These are phyloP conservation scores for Lactarius hengduanensis DNA, from an alignment of 768 basidiomycete species.

Conservation along the genomic window DNA sequence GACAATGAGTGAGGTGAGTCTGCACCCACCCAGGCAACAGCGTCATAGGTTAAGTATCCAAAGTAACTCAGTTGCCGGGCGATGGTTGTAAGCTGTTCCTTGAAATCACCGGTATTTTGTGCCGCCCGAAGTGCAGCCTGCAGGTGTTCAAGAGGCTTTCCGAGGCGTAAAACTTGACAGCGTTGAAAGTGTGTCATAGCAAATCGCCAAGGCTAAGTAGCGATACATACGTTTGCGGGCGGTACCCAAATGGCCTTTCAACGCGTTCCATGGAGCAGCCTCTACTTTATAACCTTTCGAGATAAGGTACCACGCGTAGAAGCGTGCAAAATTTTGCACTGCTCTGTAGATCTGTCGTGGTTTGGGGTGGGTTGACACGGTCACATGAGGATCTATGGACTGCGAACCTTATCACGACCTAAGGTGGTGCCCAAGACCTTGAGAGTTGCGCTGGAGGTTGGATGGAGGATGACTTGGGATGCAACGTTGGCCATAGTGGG, in stretches of 20 bases:
- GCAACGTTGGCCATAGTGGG: constrained; percentile 45
- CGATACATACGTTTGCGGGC: constrained; percentile 71
- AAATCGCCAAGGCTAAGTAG: background rate
- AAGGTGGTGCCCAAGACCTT: constrained; percentile 78
- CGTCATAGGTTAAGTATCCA: constrained; percentile 81
- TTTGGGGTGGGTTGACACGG: background rate
- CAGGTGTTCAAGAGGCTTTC: constrained; percentile 91
- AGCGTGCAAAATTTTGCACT: constrained; percentile 86
- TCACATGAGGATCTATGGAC: constrained; percentile 3
- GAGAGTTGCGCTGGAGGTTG: constrained; percentile 69
- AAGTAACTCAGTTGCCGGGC: constrained; percentile 87
- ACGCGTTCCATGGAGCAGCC: constrained; percentile 74
- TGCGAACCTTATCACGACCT: constrained; percentile 84
- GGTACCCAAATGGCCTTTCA: constrained; percentile 82
- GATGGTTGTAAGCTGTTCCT: constrained; percentile 77
- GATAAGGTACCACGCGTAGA: constrained; percentile 81
- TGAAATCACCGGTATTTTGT: constrained; percentile 49
- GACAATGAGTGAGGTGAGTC: background rate
- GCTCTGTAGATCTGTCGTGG: constrained; percentile 74
- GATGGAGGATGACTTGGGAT: constrained; percentile 83
- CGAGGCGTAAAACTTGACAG: constrained; percentile 80
- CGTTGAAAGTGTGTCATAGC: background rate
- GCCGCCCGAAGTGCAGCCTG: constrained; percentile 83
- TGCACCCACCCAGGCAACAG: constrained; percentile 74
- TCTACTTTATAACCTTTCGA: constrained; percentile 66